phyloP scores from a whole-genome alignment of 768 basidiomycete species.

The Panaeolus papilionaceus region DNA sequence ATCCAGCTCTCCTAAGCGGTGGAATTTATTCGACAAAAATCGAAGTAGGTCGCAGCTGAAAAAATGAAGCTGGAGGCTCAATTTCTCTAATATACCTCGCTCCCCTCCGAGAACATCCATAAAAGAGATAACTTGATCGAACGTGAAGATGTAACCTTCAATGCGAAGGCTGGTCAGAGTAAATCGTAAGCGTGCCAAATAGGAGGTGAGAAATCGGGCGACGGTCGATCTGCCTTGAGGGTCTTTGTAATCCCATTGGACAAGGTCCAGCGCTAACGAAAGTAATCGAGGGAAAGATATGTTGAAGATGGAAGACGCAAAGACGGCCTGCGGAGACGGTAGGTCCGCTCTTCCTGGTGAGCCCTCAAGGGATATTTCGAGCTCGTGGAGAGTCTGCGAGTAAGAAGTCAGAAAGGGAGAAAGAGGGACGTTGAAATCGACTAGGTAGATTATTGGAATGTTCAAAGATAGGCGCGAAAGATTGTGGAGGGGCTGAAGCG shows the following conservation, averaged over 20 bases:
- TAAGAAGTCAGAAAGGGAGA: background rate
- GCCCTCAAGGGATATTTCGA: background rate
- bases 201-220: background rate
- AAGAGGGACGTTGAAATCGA: background rate
- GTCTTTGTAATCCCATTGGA: background rate
- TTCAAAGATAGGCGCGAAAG: background rate
- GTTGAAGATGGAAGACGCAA: background rate
- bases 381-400: background rate
- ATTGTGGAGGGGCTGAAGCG: background rate
- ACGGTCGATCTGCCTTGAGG: background rate
- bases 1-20: background rate
- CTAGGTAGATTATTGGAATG: background rate
- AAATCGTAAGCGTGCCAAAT: background rate
- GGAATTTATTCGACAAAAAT: background rate
- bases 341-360: background rate
- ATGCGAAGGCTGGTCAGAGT: background rate
- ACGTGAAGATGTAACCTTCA: background rate
- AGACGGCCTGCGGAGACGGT: background rate
- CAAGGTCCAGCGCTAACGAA: background rate
- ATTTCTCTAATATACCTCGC: background rate
- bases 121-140: background rate
- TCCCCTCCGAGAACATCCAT: conserved; percentile 1
- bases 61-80: background rate
- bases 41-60: background rate
- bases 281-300: background rate